These are phyloP conservation scores for Cyclotella baltica DNA, from an alignment of 108 stramenopile species.

Conservation along the genomic window DNA sequence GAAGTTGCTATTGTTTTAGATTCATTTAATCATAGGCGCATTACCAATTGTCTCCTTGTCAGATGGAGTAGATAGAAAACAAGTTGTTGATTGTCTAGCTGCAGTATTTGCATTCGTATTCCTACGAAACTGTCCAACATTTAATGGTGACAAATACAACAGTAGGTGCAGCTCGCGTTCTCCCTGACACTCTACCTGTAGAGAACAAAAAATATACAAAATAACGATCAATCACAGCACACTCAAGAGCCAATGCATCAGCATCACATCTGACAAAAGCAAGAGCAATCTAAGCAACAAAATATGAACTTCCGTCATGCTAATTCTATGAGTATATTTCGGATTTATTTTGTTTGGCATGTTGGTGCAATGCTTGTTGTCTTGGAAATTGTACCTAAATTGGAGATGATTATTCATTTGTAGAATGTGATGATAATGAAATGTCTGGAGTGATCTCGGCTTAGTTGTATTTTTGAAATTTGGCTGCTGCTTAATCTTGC, in stretches of 20 bases:
- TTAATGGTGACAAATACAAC: conserved; percentile 35
- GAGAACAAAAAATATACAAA: neutral
- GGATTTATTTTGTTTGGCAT: no score
- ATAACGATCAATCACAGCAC: neutral
- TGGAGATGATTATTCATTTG: no score
- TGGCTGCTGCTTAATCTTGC: no score
- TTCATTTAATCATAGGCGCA: no score
- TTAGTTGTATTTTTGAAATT: no score
- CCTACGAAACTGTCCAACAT: conserved; percentile 62
- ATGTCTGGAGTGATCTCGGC: no score
- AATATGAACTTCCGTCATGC: conserved; percentile 3
- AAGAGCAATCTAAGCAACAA: conserved; percentile 13
- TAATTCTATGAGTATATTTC: conserved; percentile 10
- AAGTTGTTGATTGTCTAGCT: conserved; percentile 73
- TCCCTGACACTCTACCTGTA: neutral
- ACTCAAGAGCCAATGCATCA: conserved; percentile 26
- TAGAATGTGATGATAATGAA: no score
- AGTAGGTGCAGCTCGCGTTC: neutral
- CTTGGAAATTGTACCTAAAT: no score
- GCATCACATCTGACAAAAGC: conserved; percentile 21
- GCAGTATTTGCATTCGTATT: conserved; percentile 73
- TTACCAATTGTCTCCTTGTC: conserved; percentile 39
- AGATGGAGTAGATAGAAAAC: conserved; percentile 49
- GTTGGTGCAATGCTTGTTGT: no score
- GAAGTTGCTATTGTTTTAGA: no score